phyloP scores from a whole-genome alignment of 371 early-diverging fungal genomes.

The Apophysomyces elegans region DNA sequence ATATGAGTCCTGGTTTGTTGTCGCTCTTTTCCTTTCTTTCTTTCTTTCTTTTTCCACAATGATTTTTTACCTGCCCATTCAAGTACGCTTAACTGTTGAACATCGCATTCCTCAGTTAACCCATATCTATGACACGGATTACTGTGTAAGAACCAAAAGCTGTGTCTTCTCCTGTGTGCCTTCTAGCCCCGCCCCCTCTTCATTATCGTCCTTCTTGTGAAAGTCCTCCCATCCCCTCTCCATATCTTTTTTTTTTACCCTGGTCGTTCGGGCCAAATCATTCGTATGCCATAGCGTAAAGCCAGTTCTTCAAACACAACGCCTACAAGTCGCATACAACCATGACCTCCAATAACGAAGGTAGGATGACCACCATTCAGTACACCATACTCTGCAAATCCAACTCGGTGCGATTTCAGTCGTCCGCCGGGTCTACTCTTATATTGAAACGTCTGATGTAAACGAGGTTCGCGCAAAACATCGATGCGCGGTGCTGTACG shows the following conservation, averaged over 20 bases:
- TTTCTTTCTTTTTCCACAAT: neutral
- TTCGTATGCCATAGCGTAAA: conserved; percentile 32
- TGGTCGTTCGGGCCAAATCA: conserved; percentile 59
- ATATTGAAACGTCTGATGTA: conserved; percentile 50
- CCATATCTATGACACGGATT: conserved; percentile 39
- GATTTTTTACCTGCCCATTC: conserved; percentile 48
- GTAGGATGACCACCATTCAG: conserved; percentile 37
- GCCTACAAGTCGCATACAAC: conserved; percentile 49
- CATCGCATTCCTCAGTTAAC: conserved; percentile 43
- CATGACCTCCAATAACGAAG: conserved; percentile 54
- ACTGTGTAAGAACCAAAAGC: neutral
- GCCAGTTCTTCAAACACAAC: conserved; percentile 57
- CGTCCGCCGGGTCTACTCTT: conserved; percentile 19
- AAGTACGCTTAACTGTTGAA: conserved; percentile 43
- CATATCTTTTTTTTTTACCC: conserved; percentile 33
- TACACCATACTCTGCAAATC: conserved; percentile 53
- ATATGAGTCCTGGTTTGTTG: neutral
- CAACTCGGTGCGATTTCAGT: conserved; percentile 40
- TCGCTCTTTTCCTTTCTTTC: neutral
- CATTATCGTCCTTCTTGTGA: too few species aligned
- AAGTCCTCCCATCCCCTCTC: neutral
- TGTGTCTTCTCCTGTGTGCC: too few species aligned
- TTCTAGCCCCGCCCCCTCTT: too few species aligned
- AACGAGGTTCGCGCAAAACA: conserved; percentile 38
- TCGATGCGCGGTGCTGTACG: conserved; percentile 27